Percentiles rank a stretch among this genome's conserved stretches.
These are phyloP conservation scores for Elongisporangium senticosum DNA, from an alignment of 352 stramenopile species.

Conservation along the genomic window DNA sequence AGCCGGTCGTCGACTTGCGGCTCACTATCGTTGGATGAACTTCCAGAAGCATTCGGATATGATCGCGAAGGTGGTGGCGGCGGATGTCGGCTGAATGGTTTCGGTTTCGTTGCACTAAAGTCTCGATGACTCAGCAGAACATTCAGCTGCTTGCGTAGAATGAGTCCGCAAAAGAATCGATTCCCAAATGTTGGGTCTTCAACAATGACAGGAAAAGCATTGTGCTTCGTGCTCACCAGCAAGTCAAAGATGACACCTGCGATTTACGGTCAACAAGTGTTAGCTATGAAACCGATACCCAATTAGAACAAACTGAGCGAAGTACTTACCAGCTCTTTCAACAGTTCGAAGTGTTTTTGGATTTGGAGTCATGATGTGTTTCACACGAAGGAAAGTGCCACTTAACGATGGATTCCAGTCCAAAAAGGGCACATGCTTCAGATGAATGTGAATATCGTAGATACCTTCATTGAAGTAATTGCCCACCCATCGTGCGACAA, in stretches of 20 bases:
- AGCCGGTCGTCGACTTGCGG: constrained; percentile 41
- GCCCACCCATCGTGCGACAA: constrained; percentile 95
- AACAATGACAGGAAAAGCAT: constrained; percentile 85
- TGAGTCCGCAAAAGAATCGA: constrained; percentile 75
- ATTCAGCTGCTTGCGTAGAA: constrained; percentile 79
- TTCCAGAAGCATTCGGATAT: neutral
- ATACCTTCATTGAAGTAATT: constrained; percentile 99
- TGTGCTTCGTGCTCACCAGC: constrained; percentile 80
- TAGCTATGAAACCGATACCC: neutral
- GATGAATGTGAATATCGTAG: constrained; percentile 98
- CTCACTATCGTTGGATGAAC: constrained; percentile 21
- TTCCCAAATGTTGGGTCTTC: constrained; percentile 81
- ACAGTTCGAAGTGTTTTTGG: constrained; percentile 93
- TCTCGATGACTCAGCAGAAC: constrained; percentile 67
- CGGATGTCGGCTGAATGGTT: constrained; percentile 66
- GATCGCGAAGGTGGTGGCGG: neutral
- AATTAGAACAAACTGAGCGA: neutral
- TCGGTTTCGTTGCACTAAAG: constrained; percentile 59
- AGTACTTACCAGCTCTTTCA: constrained; percentile 49
- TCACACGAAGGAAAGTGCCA: constrained; percentile 66
- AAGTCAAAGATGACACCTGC: constrained; percentile 92
- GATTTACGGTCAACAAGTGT: too few relatives aligned
- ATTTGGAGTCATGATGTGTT: constrained; percentile 94
- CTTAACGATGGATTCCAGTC: constrained; percentile 70
- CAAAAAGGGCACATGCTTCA: constrained; percentile 81